A percentile compares a stretch with the other conserved stretches of the same genome.
phyloP scores from a whole-genome alignment of 805 yeast species.

The Crinitomyces ghanaensis region DNA sequence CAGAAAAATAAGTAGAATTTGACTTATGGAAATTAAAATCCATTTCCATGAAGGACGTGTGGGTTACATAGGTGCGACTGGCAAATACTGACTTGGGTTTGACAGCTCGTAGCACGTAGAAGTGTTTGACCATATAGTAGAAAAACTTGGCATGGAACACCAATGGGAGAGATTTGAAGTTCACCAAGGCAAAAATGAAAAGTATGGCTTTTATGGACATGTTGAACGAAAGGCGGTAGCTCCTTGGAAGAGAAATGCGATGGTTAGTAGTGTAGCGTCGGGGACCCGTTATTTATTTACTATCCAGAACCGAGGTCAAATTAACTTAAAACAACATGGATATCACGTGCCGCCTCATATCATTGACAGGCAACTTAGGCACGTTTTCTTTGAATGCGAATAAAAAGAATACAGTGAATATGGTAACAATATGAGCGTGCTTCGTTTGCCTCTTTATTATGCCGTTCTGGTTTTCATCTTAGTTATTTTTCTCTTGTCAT shows the following conservation, averaged over 20 bases:
- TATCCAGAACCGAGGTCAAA: background rate
- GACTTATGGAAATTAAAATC: conserved; percentile 83
- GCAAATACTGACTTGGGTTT: conserved; percentile 29
- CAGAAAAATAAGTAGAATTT: conserved; percentile 74
- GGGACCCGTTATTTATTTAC: background rate
- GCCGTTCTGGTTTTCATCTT: too few species aligned
- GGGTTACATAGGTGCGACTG: conserved; percentile 34
- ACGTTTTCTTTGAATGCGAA: too few species aligned
- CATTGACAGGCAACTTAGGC: too few species aligned
- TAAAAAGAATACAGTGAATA: too few species aligned
- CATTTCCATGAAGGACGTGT: conserved; percentile 67
- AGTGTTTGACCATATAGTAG: conserved; percentile 30
- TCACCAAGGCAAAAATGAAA: conserved; percentile 26
- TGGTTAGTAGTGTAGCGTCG: too few species aligned
- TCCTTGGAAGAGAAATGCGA: background rate
- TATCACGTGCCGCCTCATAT: conserved; percentile 1
- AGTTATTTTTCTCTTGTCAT: too few species aligned
- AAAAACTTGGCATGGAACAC: conserved; percentile 58
- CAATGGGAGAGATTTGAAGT: conserved; percentile 57
- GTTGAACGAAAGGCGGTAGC: too few species aligned
- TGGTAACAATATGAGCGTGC: too few species aligned
- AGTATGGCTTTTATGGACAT: conserved; percentile 12
- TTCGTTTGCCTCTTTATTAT: too few species aligned
- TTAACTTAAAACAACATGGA: background rate
- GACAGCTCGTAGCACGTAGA: conserved; percentile 26